These are phyloP conservation scores for Pichia cactophila DNA, from an alignment of 1,139 yeast species.

Conservation along the genomic window DNA sequence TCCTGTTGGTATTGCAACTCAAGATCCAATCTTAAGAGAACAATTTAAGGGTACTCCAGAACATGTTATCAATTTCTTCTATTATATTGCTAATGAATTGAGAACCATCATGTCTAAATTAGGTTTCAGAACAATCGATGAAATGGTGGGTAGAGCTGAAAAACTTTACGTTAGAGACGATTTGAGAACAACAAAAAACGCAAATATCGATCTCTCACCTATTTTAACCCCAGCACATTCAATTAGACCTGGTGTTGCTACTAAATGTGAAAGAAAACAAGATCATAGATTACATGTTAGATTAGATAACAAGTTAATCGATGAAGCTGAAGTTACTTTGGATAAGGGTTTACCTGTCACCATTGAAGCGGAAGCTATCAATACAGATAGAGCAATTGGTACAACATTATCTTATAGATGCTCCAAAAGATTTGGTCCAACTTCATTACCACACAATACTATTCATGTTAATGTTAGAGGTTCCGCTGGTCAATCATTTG, in stretches of 20 bases:
- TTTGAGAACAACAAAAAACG: slow-evolving; percentile 80
- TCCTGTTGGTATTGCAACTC: slow-evolving; percentile 98
- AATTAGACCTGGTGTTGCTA: slow-evolving; percentile 96
- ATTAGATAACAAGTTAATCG: slow-evolving; percentile 89
- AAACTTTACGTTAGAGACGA: slow-evolving; percentile 80
- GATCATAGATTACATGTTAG: slow-evolving; percentile 91
- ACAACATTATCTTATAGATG: slow-evolving; percentile 90
- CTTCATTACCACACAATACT: slow-evolving; percentile 92
- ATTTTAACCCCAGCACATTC: slow-evolving; percentile 95
- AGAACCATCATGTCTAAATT: slow-evolving; percentile 88
- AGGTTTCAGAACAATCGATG: slow-evolving; percentile 92
- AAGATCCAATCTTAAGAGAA: slow-evolving; percentile 87
- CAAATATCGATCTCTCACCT: slow-evolving; percentile 85
- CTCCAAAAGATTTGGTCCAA: slow-evolving; percentile 87
- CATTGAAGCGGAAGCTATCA: slow-evolving; percentile 85
- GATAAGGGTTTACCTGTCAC: slow-evolving; percentile 93
- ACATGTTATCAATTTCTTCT: slow-evolving; percentile 96
- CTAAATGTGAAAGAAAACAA: slow-evolving; percentile 87
- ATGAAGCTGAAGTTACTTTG: slow-evolving; percentile 87
- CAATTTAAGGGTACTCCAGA: slow-evolving; percentile 97
- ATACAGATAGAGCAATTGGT: slow-evolving; percentile 95
- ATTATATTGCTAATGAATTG: slow-evolving; percentile 86
- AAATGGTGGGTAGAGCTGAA: slow-evolving; percentile 97
- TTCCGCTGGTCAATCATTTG: slow-evolving; percentile 97
- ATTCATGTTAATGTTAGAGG: slow-evolving; percentile 88